phyloP scores from a whole-genome alignment of 345 rosid species.

The Arabis alpina region DNA sequence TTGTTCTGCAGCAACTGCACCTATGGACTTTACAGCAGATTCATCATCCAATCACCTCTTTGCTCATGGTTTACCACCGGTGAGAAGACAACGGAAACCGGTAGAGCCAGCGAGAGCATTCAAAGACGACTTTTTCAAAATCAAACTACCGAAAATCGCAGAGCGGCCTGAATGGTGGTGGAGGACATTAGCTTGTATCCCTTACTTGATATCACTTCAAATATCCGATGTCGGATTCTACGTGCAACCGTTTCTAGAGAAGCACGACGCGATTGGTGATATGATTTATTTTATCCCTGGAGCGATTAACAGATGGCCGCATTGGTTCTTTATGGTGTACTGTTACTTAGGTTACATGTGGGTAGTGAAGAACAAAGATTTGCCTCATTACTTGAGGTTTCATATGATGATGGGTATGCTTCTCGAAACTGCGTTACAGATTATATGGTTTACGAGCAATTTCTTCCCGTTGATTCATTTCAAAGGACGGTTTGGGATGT shows the following conservation, averaged over 20 bases:
- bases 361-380: slow-evolving; percentile 67
- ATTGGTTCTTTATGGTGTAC: slow-evolving; percentile 74
- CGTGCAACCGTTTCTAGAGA: slow-evolving; percentile 70
- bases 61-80: slow-evolving; percentile 35
- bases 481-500: slow-evolving; percentile 63
- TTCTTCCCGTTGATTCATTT: slow-evolving; percentile 79
- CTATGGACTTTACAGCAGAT: slow-evolving; percentile 22
- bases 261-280: slow-evolving; percentile 51
- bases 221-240: slow-evolving; percentile 69
- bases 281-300: slow-evolving; percentile 73
- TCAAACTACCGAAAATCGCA: slow-evolving; percentile 49
- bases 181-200: slow-evolving; percentile 74
- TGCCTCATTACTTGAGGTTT: slow-evolving; percentile 84
- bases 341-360: slow-evolving; percentile 58
- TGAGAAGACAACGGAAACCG: slow-evolving; percentile 20
- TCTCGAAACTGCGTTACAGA: slow-evolving; percentile 68
- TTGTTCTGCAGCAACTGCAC: slow-evolving; percentile 28
- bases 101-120: slow-evolving; percentile 37
- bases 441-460: slow-evolving; percentile 68
- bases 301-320: slow-evolving; percentile 68
- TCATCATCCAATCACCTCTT: slow-evolving; percentile 24
- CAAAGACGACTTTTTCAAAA: slow-evolving; percentile 50
- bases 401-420: slow-evolving; percentile 93
- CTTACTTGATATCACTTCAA: slow-evolving; percentile 79
- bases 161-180: slow-evolving; percentile 88